Percentiles rank a stretch among this genome's conserved stretches.
Evolutionary conservation across 345 rosid species (phyloP).

Genomic region (Turnera subulata): DNA sequence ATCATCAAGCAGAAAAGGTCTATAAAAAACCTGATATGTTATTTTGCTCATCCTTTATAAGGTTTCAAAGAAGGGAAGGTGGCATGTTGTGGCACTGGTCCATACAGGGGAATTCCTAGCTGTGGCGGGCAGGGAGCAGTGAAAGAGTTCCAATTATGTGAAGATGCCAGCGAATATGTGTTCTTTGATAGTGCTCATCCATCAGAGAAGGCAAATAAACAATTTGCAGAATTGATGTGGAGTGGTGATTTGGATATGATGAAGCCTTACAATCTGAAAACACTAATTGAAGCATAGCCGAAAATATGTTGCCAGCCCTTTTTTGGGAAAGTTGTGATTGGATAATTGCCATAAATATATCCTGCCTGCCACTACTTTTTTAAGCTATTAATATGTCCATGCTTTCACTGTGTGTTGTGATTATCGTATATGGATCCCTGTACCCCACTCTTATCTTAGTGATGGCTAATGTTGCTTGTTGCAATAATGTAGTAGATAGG

Average conservation of each 20-base stretch:
- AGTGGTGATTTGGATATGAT: constrained; percentile 11
- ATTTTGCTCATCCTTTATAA: not conserved
- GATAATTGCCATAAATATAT: too few species aligned
- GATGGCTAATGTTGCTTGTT: too few species aligned
- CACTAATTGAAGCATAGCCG: constrained; percentile 1
- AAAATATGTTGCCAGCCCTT: too few species aligned
- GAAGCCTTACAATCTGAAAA: constrained; percentile 18
- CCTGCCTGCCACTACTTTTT: too few species aligned
- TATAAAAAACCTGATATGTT: too few species aligned
- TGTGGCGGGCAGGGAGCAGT: constrained; percentile 7
- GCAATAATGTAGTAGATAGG: too few species aligned
- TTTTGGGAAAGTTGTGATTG: too few species aligned
- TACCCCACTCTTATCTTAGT: too few species aligned
- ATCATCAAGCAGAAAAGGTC: too few species aligned
- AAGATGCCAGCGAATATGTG: constrained; percentile 19
- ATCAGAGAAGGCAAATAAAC: constrained; percentile 28
- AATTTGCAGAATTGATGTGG: constrained; percentile 37
- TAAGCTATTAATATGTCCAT: too few species aligned
- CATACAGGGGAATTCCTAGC: not conserved
- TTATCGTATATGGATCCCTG: too few species aligned
- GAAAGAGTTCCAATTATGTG: constrained; percentile 18
- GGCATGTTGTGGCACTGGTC: constrained; percentile 17
- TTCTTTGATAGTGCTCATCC: constrained; percentile 36
- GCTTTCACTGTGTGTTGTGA: too few species aligned
- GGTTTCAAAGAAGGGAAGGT: constrained; percentile 7